Percentiles rank a stretch among this genome's conserved stretches.
These are phyloP conservation scores for Phaeosphaeriaceae sp. DNA, from an alignment of 2,329 filamentous ascomycete genomes.

Conservation along the genomic window DNA sequence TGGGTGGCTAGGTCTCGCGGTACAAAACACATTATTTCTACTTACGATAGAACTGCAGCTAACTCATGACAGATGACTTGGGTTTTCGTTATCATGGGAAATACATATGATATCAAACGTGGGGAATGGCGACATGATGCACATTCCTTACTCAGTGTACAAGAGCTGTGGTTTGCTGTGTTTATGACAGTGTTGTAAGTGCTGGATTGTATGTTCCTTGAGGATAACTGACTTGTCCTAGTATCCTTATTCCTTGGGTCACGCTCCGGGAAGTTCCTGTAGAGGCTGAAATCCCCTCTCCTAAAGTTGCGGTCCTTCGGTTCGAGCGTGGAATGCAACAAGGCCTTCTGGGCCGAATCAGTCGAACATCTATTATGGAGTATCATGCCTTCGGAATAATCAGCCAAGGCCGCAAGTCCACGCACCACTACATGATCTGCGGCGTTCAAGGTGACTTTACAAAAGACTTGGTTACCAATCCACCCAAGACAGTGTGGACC, in stretches of 20 bases:
- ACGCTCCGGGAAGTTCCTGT: conserved; percentile 45
- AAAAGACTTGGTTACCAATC: conserved; percentile 38
- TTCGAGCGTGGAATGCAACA: conserved; percentile 47
- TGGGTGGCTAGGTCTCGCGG: conserved; percentile 45
- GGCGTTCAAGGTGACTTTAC: conserved; percentile 48
- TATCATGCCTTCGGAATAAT: conserved; percentile 48
- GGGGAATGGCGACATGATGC: conserved; percentile 37
- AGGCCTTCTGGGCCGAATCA: conserved; percentile 43
- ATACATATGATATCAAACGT: conserved; percentile 43
- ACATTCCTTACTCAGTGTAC: conserved; percentile 37
- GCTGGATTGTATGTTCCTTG: too few relatives aligned
- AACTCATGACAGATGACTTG: conserved; percentile 38
- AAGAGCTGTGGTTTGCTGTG: conserved; percentile 45
- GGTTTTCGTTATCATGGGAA: conserved; percentile 44
- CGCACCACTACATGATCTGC: conserved; percentile 45
- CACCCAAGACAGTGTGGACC: conserved; percentile 44
- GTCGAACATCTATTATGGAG: conserved; percentile 46
- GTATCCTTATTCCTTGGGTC: conserved; percentile 43
- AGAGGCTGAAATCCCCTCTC: conserved; percentile 43
- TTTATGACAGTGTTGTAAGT: conserved; percentile 47
- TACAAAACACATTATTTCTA: conserved; percentile 15
- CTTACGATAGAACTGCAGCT: background rate
- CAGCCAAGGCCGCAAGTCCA: conserved; percentile 39
- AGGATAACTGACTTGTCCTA: conserved; percentile 16
- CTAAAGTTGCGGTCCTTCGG: conserved; percentile 43